Evolutionary conservation across 2,329 filamentous ascomycete genomes (phyloP), one percentile per base, ranked within the genome.

Genomic region (Fonsecaea monophora): DNA sequence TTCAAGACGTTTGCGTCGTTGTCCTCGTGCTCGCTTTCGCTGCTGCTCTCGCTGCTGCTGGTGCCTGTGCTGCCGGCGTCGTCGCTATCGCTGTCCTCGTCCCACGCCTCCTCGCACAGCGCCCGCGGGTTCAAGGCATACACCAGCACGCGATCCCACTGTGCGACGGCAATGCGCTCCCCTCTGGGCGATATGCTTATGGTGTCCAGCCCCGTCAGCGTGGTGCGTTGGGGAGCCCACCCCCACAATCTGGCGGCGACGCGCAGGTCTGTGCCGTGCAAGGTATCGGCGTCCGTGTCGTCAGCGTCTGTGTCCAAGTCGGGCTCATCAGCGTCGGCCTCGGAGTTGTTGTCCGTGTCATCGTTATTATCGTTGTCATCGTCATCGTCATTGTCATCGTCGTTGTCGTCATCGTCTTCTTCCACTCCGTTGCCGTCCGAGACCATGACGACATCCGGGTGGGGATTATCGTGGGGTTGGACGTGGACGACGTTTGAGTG

Each of bases 111-210:
- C n/a, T 76, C 73, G 25, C 80, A 74, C 13, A 82, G 63, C 45
- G 72, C 75, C n/a, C 66, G 45, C 1, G 80, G 80, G 25, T 79
- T 72, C 57, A 82, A 38, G 2, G 77, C 72, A 78, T 80, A 82
- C 32, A 82, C 65, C 15, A 78, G 78, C 21, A 82, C 63, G 0
- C 73, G 74, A 58, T 81, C 78, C 80, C 80, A 82, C 53, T 77
- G 78, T 4, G 77, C 77, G 37, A 81, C 74, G 3, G 80, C 80
- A 56, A 82, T 72, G 3, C 80, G 75, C 38, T 78, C 79, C 9
- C 78, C 77, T 4, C 57, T 32, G 8, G 65, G 69, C 2, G 79
- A 80, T 10, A 77, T 56, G 12, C 61, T 48, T 4, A 70, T 67
- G 13, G 79, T 77, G 13, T 81, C 74, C 32, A 76, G 73, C n/a